Evolutionary conservation across 108 stramenopile species (phyloP), one percentile per base, ranked within the genome.

Genomic region (Skeletonema costatum): DNA sequence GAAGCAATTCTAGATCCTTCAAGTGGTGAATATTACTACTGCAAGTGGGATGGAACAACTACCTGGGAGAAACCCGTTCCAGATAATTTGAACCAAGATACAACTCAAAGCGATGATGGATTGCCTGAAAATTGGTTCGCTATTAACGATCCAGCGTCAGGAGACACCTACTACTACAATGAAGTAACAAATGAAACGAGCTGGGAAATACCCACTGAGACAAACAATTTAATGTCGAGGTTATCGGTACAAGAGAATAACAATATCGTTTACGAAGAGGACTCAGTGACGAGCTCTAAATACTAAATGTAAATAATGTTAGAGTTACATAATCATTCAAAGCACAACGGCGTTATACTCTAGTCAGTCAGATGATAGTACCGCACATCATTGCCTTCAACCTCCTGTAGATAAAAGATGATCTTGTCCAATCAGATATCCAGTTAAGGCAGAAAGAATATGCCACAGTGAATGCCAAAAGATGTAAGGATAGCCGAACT

Each of bases 401-500:
- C 46, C 11, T 41, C 3, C 25, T 32, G 19, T 12, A 32, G 59
- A 81, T 53, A 59, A 2, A 21, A 64, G 29, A 58, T 91, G 90
- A 9, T 75, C 75, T 44, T 77, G 68, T 16, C 94, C 92, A 58
- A 93, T 77, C 9, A 85, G 25, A 75, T 84, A 95, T n/a, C 89
- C 94, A 5, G 87, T 82, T 31, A 82, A 86, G 3, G 94, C 94
- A 61, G 71, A 67, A 56, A 89, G 79, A 32, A 95, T 68, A 70
- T 95, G 94, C 94, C 94, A 95, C 51, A 95, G 46, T 9, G 82
- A 80, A 83, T 95, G 94, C 74, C 84, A 78, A 48, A 95, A 82
- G 58, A 92, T 80, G 42, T 83, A 85, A 2, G 75, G 75, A 74
- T 79, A 74, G 2, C 81, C 81, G 35, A 79, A 76, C 62, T 93